A percentile compares a stretch with the other conserved stretches of the same genome.
Conservation (phyloP, 495 filamentous ascomycete species). For the Hamigera avellanea region DNA sequence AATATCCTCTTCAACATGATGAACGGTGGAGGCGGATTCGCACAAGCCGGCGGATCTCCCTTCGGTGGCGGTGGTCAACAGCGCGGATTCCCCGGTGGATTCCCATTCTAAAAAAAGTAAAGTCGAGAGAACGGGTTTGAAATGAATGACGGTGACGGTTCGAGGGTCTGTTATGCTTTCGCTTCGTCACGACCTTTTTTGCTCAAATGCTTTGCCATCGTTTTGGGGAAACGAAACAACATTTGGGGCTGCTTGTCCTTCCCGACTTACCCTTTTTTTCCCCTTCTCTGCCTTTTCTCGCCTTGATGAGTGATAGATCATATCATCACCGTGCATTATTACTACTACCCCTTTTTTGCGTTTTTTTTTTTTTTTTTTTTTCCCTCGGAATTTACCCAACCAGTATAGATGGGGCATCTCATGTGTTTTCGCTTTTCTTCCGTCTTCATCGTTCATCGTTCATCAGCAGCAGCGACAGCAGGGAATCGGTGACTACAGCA, state of each 20-base stretch:
- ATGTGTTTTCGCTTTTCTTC: conserved; percentile 1
- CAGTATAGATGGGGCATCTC: conserved; percentile 5
- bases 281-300: background rate
- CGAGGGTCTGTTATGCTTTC: background rate
- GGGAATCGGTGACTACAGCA: background rate
- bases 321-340: background rate
- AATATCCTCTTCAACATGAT: conserved; percentile 48
- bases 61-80: conserved; percentile 26
- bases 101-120: conserved; percentile 16
- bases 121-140: background rate
- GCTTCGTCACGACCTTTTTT: conserved; percentile 14
- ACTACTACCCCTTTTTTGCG: conserved; percentile 2
- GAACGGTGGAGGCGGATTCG: conserved; percentile 35
- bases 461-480: background rate
- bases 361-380: background rate
- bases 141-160: background rate
- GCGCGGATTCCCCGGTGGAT: conserved; percentile 22
- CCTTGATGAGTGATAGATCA: conserved; percentile 4
- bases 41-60: conserved; percentile 31
- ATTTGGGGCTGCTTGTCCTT: no score
- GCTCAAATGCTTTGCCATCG: no score
- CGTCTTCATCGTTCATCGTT: background rate
- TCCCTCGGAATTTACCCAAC: conserved; percentile 1
- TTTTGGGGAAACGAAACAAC: no score
- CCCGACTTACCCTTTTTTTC: background rate